Percentiles rank a stretch among this genome's conserved stretches.
These are phyloP conservation scores for Endotrypanum monterogeii DNA, from an alignment of 208 protist genomes.

Conservation along the genomic window DNA sequence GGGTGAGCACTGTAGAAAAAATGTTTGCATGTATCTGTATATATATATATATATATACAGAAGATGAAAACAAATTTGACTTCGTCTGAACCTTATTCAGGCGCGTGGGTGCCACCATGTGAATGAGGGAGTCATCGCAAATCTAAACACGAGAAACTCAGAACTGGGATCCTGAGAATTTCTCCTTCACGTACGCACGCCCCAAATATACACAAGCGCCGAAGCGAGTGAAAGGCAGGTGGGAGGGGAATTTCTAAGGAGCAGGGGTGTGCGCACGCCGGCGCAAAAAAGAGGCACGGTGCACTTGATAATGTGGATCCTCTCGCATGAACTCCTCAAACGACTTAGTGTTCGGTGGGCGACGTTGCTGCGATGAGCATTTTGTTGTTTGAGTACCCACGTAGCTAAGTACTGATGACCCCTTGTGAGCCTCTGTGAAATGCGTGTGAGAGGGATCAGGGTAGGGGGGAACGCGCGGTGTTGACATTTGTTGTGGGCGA, in stretches of 20 bases:
- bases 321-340: slow-evolving; percentile 85
- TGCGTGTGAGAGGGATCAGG: neutral
- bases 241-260: neutral
- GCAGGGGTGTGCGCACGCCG: slow-evolving; percentile 3
- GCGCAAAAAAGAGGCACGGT: slow-evolving; percentile 25
- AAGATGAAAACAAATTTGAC: neutral
- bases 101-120: too few relatives aligned
- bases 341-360: slow-evolving; percentile 15
- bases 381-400: neutral
- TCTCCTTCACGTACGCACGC: too few relatives aligned
- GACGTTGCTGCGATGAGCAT: neutral
- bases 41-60: neutral
- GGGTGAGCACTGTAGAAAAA: neutral
- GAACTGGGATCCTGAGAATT: neutral
- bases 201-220: too few relatives aligned
- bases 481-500: neutral
- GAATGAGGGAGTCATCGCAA: too few relatives aligned
- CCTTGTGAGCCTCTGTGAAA: neutral
- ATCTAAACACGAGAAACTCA: neutral
- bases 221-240: too few relatives aligned
- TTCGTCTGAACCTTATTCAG: neutral
- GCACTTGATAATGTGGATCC: slow-evolving; percentile 58
- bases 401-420: neutral
- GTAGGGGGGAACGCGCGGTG: slow-evolving; percentile 1
- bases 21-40: too few relatives aligned